Percentiles rank a stretch among this genome's conserved stretches.
Conservation (phyloP, 2,329 filamentous ascomycete species). For the Trichophyton verrucosum region DNA sequence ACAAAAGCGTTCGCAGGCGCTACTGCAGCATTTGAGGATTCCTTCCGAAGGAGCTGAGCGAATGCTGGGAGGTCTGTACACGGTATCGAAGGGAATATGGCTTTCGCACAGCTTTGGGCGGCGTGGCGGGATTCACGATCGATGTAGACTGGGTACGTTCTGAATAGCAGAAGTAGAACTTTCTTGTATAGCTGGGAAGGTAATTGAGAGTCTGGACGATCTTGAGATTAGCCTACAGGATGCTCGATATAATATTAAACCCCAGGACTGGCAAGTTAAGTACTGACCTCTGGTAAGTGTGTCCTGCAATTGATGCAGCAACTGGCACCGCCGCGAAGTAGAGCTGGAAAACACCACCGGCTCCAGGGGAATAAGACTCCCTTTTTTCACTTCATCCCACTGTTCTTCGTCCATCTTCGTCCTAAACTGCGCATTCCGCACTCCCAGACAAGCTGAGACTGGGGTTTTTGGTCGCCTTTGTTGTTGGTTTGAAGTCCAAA, state of each 20-base stretch:
- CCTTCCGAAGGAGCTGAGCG: constrained; percentile 53
- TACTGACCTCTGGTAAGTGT: constrained; percentile 27
- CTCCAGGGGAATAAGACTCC: constrained; percentile 29
- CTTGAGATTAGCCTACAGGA: neutral
- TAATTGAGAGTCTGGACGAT: constrained; percentile 22
- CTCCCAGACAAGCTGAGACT: neutral
- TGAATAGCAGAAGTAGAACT: constrained; percentile 64
- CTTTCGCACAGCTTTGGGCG: constrained; percentile 65
- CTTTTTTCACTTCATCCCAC: constrained; percentile 34
- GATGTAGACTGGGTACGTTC: constrained; percentile 74
- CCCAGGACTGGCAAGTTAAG: neutral
- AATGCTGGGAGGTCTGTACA: constrained; percentile 41
- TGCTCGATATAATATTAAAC: neutral
- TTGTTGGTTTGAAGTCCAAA: neutral
- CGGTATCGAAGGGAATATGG: constrained; percentile 52
- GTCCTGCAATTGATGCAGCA: constrained; percentile 34
- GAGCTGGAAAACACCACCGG: constrained; percentile 32
- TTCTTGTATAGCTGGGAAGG: constrained; percentile 22
- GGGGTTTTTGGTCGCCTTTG: neutral
- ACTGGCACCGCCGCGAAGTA: constrained; percentile 29
- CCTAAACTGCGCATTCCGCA: neutral
- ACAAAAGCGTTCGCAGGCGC: constrained; percentile 75
- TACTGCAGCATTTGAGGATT: constrained; percentile 64
- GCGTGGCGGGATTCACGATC: constrained; percentile 75
- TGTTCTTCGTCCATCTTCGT: constrained; percentile 32